Base-by-base conservation (phyloP, 2,329 filamentous ascomycete species). In the Diaporthe batatas region DNA sequence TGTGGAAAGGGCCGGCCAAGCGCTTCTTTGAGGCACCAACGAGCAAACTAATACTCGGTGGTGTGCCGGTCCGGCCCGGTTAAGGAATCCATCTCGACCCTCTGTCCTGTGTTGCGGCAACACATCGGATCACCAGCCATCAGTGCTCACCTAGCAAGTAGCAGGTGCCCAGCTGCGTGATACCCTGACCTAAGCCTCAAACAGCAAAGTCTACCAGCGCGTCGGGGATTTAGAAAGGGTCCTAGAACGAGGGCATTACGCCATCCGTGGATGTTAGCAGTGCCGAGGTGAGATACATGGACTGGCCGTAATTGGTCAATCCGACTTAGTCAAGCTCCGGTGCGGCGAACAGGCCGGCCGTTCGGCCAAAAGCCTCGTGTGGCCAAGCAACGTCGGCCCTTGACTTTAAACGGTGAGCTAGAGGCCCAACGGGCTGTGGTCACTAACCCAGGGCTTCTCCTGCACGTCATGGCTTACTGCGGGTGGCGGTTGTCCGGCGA, bases 261-360 rank as follows among this genome's bases (percentile, higher is more conserved):
- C 42, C 21, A 6, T n/a, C n/a, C n/a, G n/a, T n/a, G n/a, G n/a
- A n/a, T 29, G 44, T 70, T 70, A 70, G 68, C 68, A 70, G 53
- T 62, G 42, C 44, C 47, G 16, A 53, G 55, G 62, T 62, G 16
- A 53, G 55, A 70, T 62, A 70, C 53, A 62, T 34, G 54, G 32
- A 53, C 44, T 51, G 44, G 29, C 55, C 68, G 47, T 42, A n/a
- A 62, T 70, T 70, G 55, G 68, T 59, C 68, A 70, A 70, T 70
- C 18, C 68, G n/a, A 42, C 32, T 58, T 39, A 70, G 68, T 70
- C 44, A 62, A 53, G 68, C 68, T 59, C 68, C 68, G 68, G 68
- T 65, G 29, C 44, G 44, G 39, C 44, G 44, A 39, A 70, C 44
- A 36, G 55, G n/a, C 55, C 68, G 68, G 44, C 57, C 51, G 53